phyloP scores from a whole-genome alignment of 2,329 filamentous ascomycete species.

The Penicillium sp. region DNA sequence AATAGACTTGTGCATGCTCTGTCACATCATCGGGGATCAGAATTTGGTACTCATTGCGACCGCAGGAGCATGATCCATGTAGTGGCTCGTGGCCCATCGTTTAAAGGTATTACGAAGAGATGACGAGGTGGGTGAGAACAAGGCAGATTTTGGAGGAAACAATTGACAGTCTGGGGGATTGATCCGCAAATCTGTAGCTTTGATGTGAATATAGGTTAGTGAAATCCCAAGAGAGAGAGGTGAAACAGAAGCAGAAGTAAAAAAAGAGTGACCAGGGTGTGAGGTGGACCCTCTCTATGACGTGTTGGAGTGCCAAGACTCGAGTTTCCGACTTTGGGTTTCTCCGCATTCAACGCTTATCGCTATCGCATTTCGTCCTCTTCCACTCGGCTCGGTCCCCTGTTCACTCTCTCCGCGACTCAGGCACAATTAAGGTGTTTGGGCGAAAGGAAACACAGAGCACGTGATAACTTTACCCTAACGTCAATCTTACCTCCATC shows the following conservation, averaged over 20 bases:
- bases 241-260: not conserved
- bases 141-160: not conserved
- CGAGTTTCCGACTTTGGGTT: slow-evolving; percentile 5
- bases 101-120: slow-evolving; percentile 11
- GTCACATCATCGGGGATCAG: slow-evolving; percentile 61
- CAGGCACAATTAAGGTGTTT: not conserved
- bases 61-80: slow-evolving; percentile 78
- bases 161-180: not conserved
- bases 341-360: slow-evolving; percentile 26
- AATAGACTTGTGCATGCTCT: slow-evolving; percentile 66
- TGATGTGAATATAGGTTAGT: not conserved
- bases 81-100: slow-evolving; percentile 51
- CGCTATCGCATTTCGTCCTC: slow-evolving; percentile 19
- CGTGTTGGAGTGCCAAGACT: slow-evolving; percentile 27
- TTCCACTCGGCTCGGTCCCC: slow-evolving; percentile 10
- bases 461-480: not conserved
- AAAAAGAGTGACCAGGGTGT: slow-evolving; percentile 8
- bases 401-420: not conserved
- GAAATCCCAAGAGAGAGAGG: not conserved
- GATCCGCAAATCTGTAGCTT: not conserved
- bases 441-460: not conserved
- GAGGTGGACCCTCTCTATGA: slow-evolving; percentile 25
- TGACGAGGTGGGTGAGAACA: slow-evolving; percentile 2
- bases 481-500: not conserved
- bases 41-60: slow-evolving; percentile 79